Evolutionary conservation across 106 monocot species (phyloP), one percentile per base, ranked within the genome.

Genomic region (Ottelia alismoides): DNA sequence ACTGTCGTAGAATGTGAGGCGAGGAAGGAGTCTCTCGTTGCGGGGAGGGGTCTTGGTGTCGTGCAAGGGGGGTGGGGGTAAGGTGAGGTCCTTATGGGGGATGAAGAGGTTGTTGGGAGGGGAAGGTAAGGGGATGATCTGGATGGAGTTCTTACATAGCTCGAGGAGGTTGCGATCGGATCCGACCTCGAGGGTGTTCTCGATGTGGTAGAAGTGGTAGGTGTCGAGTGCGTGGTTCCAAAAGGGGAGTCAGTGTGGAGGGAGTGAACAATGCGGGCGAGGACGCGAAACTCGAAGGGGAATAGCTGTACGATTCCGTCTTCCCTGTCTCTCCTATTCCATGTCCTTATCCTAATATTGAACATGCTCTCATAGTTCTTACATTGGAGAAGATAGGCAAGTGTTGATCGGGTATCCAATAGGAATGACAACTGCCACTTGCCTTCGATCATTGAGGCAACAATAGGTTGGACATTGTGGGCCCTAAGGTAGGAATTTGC

Each of bases 191-290:
- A 66, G 9, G 2, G 56, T 56, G 22, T 56, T 23, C 20, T 57
- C 47, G 28, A 56, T 30, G 49, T 56, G 25, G 30, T 28, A 48
- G 22, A 66, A 66, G 56, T 66, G 56, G 48, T 66, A 55, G 27
- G 66, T 56, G 27, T 56, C 66, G 47, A 66, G 66, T 23, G 47
- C 57, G 14, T 56, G 57, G 47, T 66, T 66, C 66, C 66, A 65
- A 28, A 55, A 65, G 10, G 56, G 56, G 23, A 30, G 27, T 66
- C 66, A 22, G 57, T 22, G 47, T 56, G 66, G 56, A 56, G 14
- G 27, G 28, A 25, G 2, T 56, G 47, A 48, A 66, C 49, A 27
- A 20, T 16, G 11, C 66, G 66, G 30, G 49, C 19, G 47, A 49
- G 17, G 16, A 55, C 55, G 11, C 65, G 22, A 19, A 55, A 55